Conservation (phyloP, 2,329 filamentous ascomycete genomes). For the Cladosporium sp. region DNA sequence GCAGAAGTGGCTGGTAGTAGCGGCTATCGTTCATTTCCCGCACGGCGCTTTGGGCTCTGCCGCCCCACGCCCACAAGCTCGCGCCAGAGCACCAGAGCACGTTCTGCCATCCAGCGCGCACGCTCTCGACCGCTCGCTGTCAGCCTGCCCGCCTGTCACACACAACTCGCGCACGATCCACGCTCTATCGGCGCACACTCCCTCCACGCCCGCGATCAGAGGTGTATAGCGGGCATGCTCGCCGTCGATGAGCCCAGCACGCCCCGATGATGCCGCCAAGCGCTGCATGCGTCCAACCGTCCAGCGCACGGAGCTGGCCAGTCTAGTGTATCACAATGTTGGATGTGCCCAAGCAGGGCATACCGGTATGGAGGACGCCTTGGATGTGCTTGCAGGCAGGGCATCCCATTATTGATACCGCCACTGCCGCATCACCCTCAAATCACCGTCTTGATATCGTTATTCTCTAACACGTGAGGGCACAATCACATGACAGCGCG, state of each 20-base stretch:
- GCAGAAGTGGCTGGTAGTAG: background rate
- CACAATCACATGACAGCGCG: background rate
- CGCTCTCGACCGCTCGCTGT: background rate
- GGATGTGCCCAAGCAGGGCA: background rate
- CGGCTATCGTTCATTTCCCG: background rate
- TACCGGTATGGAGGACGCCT: background rate
- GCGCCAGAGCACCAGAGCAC: background rate
- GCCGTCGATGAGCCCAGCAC: slow-evolving; percentile 1
- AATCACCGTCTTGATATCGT: background rate
- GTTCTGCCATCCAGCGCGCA: background rate
- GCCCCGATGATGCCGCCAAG: slow-evolving; percentile 15
- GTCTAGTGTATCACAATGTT: background rate
- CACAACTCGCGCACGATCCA: background rate
- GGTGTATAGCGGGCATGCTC: background rate
- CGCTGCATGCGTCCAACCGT: background rate
- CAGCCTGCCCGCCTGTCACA: background rate
- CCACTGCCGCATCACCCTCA: background rate
- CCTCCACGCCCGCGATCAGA: background rate
- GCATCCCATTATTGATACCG: background rate
- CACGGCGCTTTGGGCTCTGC: background rate
- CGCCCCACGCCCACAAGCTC: background rate
- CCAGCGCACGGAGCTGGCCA: slow-evolving; percentile 3
- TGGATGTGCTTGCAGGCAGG: background rate
- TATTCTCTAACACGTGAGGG: background rate
- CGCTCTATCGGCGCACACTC: background rate